These are phyloP conservation scores for Simmondsia chinensis DNA, from an alignment of 148 eudicot genomes.

Conservation along the genomic window DNA sequence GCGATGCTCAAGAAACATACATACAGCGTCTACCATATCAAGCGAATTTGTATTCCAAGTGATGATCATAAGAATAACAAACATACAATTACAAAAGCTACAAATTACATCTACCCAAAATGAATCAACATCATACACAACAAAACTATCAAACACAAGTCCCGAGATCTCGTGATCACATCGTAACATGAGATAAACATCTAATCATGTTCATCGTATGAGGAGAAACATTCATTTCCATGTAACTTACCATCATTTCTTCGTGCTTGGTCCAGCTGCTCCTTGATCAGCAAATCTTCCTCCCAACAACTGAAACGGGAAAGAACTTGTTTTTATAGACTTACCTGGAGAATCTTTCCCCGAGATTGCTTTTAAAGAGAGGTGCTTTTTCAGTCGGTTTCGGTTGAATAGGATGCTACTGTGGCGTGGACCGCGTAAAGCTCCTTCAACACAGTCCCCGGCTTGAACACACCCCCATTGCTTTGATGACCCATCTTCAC, in stretches of 20 bases:
- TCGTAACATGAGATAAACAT: no score
- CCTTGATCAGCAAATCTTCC: conserved; percentile 46
- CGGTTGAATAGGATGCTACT: conserved; percentile 55
- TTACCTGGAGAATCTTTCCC: conserved; percentile 59
- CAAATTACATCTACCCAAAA: no score
- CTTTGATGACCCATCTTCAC: conserved; percentile 65
- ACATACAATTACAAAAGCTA: no score
- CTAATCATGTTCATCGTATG: no score
- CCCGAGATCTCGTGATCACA: no score
- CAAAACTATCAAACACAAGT: no score
- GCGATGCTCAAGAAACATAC: no score
- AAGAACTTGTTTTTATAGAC: conserved; percentile 39
- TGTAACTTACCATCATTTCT: conserved; percentile 10
- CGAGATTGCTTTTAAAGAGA: conserved; percentile 37
- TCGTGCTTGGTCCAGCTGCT: conserved; percentile 31
- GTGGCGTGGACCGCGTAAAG: conserved; percentile 45
- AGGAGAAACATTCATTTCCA: conserved; percentile 3
- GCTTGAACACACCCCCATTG: conserved; percentile 78
- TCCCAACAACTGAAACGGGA: conserved; percentile 33
- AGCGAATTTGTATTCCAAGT: no score
- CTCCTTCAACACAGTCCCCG: conserved; percentile 86
- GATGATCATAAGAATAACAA: no score
- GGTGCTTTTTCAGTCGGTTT: conserved; percentile 38
- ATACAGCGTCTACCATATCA: no score
- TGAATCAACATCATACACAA: no score